phyloP scores from a whole-genome alignment of 371 early-diverging fungal genomes.

The Mucor mucedo region DNA sequence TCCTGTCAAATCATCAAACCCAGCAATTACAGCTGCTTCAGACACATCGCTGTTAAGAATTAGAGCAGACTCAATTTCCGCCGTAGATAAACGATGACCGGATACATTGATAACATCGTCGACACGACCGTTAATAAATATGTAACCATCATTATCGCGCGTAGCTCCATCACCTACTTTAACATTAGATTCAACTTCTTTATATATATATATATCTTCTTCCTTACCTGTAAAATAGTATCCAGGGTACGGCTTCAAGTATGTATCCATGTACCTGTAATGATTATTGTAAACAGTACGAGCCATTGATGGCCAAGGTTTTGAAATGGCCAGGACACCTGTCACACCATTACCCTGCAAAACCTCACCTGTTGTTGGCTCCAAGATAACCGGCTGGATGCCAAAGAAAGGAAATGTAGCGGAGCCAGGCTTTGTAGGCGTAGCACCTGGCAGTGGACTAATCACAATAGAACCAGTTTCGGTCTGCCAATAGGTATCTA shows the following conservation, averaged over 20 bases:
- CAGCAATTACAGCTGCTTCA: conserved; percentile 95
- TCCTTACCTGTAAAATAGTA: conserved; percentile 74
- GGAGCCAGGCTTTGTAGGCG: conserved; percentile 91
- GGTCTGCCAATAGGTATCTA: conserved; percentile 98
- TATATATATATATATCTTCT: neutral
- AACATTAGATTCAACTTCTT: conserved; percentile 47
- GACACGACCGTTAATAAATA: conserved; percentile 71
- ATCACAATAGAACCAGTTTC: conserved; percentile 98
- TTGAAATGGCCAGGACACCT: conserved; percentile 88
- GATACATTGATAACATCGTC: conserved; percentile 95
- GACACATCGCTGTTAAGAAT: conserved; percentile 79
- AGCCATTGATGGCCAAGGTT: conserved; percentile 96
- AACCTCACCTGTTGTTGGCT: conserved; percentile 79
- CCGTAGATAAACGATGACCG: conserved; percentile 95
- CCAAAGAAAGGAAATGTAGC: conserved; percentile 98
- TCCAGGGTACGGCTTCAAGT: conserved; percentile 85
- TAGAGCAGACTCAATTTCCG: conserved; percentile 94
- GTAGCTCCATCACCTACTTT: conserved; percentile 92
- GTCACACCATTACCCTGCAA: conserved; percentile 76
- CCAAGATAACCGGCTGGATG: conserved; percentile 84
- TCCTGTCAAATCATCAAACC: conserved; percentile 93
- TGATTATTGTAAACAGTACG: conserved; percentile 92
- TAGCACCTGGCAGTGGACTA: conserved; percentile 89
- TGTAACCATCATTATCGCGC: conserved; percentile 89
- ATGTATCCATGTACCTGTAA: conserved; percentile 88